A percentile compares a stretch with the other conserved stretches of the same genome.
Evolutionary conservation across 139 green algal genomes (phyloP).

Genomic region (Closterium sp.): DNA sequence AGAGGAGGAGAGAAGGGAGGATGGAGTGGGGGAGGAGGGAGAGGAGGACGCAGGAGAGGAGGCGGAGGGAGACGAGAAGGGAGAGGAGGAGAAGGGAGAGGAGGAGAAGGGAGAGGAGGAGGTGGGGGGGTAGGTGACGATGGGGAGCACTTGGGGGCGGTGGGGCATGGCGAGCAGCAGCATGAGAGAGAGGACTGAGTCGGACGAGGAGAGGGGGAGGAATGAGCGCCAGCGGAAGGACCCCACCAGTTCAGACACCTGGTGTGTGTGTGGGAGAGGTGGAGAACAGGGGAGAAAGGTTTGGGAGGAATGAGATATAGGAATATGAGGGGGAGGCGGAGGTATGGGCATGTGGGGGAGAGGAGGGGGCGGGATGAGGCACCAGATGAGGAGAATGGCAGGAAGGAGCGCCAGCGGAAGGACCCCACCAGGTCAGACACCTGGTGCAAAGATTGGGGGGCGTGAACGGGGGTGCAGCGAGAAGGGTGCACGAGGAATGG

Average conservation of each 20-base stretch:
- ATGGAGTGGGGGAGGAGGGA: not conserved
- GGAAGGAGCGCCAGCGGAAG: not conserved
- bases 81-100: not conserved
- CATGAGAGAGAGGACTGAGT: not conserved
- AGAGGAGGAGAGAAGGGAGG: not conserved
- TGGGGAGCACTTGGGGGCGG: not conserved
- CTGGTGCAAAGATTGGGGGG: no score
- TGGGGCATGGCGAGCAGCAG: not conserved
- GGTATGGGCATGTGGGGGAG: no score
- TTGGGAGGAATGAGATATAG: no score
- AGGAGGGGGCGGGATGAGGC: no score
- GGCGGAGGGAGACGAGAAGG: not conserved
- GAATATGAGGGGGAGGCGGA: no score
- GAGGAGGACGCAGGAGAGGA: not conserved
- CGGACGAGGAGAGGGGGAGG: not conserved
- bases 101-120: not conserved
- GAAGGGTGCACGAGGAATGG: no score
- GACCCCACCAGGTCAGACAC: not conserved
- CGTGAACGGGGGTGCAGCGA: no score
- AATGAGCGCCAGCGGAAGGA: not conserved
- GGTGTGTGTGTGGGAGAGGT: not conserved
- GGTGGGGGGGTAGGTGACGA: not conserved
- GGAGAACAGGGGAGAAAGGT: no score
- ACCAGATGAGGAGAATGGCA: not conserved
- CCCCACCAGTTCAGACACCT: not conserved